Evolutionary conservation across 805 yeast species (phyloP), one percentile per base, ranked within the genome.

Genomic region (Yamadazyma scolyti): DNA sequence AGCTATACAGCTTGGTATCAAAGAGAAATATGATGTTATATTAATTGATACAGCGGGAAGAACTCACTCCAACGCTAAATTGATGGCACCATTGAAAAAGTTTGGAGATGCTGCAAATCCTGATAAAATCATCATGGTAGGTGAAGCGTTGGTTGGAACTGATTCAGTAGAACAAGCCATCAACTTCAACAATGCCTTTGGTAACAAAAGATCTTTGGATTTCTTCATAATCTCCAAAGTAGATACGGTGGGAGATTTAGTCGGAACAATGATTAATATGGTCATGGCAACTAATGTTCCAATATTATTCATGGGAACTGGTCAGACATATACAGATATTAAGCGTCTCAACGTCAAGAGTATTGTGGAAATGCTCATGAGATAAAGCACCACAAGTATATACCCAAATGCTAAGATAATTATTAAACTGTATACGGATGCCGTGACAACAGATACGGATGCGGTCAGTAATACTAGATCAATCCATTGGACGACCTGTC

Each of bases 31-130:
- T 50, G 97, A 90, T 53, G 79, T 93, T 18, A 94, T 90, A 4
- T 67, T 90, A 41, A 84, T 90, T 71, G 98, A 90, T 58, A 90
- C 98, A 4, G 98, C 98, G 0, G 98, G 98, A 25, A 76, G 98
- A 64, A 79, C 97, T 34, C 98, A 93, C 52, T 87, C 90, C 44
- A 97, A 93, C 55, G 82, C 93, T 11, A 79, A 90, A 36, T 69
- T 90, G 40, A 90, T 90, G 98, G 90, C 96, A 0, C 96, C 97
- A 6, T 64, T 90, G 43, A 94, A 88, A 45, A 86, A 90, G 34
- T 90, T 90, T 57, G 97, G 97, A 11, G 87, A 84, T 48, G 89
- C 94, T 29, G 97, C 97, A 2, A 73, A 86, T 29, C 98, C 97
- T 1, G 93, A 90, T 59, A 90, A 86, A 56, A 90, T 90, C 48